A percentile compares a stretch with the other conserved stretches of the same genome.
Evolutionary conservation across 2,329 filamentous ascomycete genomes (phyloP).

Genomic region (Xylaria sp.): DNA sequence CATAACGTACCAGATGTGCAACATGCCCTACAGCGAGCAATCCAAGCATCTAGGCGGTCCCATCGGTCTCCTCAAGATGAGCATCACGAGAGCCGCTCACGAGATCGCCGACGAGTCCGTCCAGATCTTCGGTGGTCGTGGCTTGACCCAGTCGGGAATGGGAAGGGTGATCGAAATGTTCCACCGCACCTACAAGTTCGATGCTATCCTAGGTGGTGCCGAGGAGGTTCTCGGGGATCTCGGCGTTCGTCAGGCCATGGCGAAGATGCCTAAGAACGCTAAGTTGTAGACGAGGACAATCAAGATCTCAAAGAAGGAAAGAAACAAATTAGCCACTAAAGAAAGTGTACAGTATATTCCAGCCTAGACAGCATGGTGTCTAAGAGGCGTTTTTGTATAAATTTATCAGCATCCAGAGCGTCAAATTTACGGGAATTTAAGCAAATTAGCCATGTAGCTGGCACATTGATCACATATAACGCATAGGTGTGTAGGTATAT

Average conservation of each 20-base stretch:
- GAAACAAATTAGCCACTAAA: not conserved
- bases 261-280: constrained; percentile 80
- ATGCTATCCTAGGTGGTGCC: constrained; percentile 80
- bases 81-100: constrained; percentile 78
- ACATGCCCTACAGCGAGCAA: constrained; percentile 84
- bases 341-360: constrained; percentile 12
- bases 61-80: constrained; percentile 85
- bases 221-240: constrained; percentile 86
- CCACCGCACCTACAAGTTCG: constrained; percentile 85
- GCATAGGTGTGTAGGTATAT: not conserved
- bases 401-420: constrained; percentile 20
- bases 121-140: constrained; percentile 87
- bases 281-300: constrained; percentile 68
- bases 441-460: constrained; percentile 5
- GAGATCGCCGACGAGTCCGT: constrained; percentile 86
- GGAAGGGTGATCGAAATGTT: constrained; percentile 86
- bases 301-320: not conserved
- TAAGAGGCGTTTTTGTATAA: constrained; percentile 20
- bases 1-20: constrained; percentile 88
- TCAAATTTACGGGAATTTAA: constrained; percentile 32
- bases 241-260: constrained; percentile 85
- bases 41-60: constrained; percentile 80
- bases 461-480: not conserved
- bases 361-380: not conserved
- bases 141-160: constrained; percentile 84